phyloP scores from a whole-genome alignment of 2,329 filamentous ascomycete species.

The Phoma sp. region DNA sequence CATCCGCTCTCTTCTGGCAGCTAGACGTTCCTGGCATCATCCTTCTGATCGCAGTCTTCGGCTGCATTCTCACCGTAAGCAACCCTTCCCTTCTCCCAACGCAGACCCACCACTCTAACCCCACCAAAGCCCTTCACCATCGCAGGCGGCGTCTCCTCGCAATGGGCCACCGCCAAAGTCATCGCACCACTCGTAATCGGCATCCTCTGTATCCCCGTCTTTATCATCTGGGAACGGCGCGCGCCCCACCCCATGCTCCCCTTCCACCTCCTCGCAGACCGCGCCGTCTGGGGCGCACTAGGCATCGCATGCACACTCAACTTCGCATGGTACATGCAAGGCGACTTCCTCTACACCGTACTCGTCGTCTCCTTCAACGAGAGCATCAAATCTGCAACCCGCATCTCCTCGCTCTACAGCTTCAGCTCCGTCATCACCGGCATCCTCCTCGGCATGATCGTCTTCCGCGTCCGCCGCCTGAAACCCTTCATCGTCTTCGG shows the following conservation, averaged over 20 bases:
- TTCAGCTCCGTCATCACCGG: constrained; percentile 65
- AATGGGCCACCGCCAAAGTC: constrained; percentile 60
- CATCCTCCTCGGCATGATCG: constrained; percentile 61
- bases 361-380: constrained; percentile 68
- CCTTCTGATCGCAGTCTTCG: constrained; percentile 55
- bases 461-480: constrained; percentile 61
- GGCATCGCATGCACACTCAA: constrained; percentile 57
- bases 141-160: constrained; percentile 56
- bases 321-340: constrained; percentile 64
- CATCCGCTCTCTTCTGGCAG: constrained; percentile 60
- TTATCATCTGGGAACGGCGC: constrained; percentile 61
- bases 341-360: constrained; percentile 68
- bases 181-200: constrained; percentile 60
- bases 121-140: constrained; percentile 54
- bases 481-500: constrained; percentile 69
- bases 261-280: constrained; percentile 67
- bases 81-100: not conserved
- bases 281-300: constrained; percentile 67
- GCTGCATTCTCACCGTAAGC: constrained; percentile 51
- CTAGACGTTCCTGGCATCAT: constrained; percentile 60
- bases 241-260: constrained; percentile 62
- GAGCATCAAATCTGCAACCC: constrained; percentile 61
- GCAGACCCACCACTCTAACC: not conserved
- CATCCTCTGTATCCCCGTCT: constrained; percentile 56
- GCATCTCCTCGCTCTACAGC: constrained; percentile 66